Evolutionary conservation across 2,329 filamentous ascomycete genomes (phyloP).

Genomic region (Ustulina deusta): DNA sequence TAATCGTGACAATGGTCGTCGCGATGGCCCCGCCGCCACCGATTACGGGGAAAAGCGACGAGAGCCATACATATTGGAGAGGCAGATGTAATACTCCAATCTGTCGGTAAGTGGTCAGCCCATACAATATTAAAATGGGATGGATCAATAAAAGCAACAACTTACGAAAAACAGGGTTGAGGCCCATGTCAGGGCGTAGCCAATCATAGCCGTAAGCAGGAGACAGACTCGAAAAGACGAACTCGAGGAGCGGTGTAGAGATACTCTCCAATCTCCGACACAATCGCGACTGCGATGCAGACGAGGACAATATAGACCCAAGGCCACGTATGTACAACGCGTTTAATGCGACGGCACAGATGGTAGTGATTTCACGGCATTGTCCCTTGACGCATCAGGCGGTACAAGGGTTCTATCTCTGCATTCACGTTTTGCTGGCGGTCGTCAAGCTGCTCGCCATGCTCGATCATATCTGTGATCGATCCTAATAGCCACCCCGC

Average conservation of each 20-base stretch:
- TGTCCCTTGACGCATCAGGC: background rate
- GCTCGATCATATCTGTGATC: conserved; percentile 40
- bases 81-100: conserved; percentile 15
- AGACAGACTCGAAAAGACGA: conserved; percentile 39
- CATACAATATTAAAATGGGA: background rate
- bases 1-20: conserved; percentile 17
- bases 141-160: background rate
- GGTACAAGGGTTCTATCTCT: conserved; percentile 16
- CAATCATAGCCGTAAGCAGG: conserved; percentile 27
- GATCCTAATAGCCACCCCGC: too few relatives aligned
- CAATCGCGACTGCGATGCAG: conserved; percentile 22
- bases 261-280: conserved; percentile 32
- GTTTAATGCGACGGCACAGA: conserved; percentile 21
- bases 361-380: background rate
- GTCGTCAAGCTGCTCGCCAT: background rate
- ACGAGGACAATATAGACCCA: conserved; percentile 29
- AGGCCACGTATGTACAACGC: conserved; percentile 31
- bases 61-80: conserved; percentile 9
- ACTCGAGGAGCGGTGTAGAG: conserved; percentile 36
- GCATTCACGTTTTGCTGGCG: background rate
- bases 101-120: background rate
- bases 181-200: conserved; percentile 22
- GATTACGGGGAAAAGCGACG: conserved; percentile 8
- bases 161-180: conserved; percentile 29
- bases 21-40: conserved; percentile 8